These are phyloP conservation scores for Phanerodontia chrysosporium DNA, from an alignment of 768 basidiomycete genomes.

Conservation along the genomic window DNA sequence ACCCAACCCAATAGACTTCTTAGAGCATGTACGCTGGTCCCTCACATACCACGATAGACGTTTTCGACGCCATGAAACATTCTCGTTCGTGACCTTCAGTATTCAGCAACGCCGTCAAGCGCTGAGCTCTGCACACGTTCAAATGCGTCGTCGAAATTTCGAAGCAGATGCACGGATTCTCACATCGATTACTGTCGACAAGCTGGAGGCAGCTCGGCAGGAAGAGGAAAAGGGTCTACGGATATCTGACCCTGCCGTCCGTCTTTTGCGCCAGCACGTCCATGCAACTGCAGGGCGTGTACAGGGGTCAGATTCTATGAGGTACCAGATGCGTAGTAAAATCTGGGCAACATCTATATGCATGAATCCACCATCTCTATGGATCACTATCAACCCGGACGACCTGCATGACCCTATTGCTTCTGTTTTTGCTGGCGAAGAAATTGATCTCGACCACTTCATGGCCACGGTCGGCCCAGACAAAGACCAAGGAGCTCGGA, in stretches of 20 bases:
- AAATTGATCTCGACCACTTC: slow-evolving; percentile 42
- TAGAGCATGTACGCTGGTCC: slow-evolving; percentile 27
- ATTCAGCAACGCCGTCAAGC: slow-evolving; percentile 28
- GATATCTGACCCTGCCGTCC: slow-evolving; percentile 11
- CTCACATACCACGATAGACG: slow-evolving; percentile 27
- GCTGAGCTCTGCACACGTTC: slow-evolving; percentile 26
- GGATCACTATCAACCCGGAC: slow-evolving; percentile 41
- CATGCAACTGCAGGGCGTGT: slow-evolving; percentile 16
- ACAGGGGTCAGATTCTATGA: slow-evolving; percentile 13
- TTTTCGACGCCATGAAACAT: slow-evolving; percentile 29
- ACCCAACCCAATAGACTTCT: slow-evolving; percentile 6
- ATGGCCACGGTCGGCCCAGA: slow-evolving; percentile 22
- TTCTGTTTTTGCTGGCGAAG: slow-evolving; percentile 37
- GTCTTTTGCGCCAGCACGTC: slow-evolving; percentile 12
- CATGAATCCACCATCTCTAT: slow-evolving; percentile 31
- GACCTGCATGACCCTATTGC: slow-evolving; percentile 41
- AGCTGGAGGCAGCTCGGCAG: slow-evolving; percentile 29
- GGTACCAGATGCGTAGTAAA: slow-evolving; percentile 23
- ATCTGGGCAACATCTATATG: slow-evolving; percentile 33
- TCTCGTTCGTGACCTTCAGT: slow-evolving; percentile 28
- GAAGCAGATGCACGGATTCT: slow-evolving; percentile 19
- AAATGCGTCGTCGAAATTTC: slow-evolving; percentile 28
- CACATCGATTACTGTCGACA: slow-evolving; percentile 21
- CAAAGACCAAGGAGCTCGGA: slow-evolving; percentile 15
- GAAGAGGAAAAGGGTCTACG: slow-evolving; percentile 27